Evolutionary conservation across 2,329 filamentous ascomycete genomes (phyloP), one percentile per base, ranked within the genome.

Genomic region (Cladosporium sp.): DNA sequence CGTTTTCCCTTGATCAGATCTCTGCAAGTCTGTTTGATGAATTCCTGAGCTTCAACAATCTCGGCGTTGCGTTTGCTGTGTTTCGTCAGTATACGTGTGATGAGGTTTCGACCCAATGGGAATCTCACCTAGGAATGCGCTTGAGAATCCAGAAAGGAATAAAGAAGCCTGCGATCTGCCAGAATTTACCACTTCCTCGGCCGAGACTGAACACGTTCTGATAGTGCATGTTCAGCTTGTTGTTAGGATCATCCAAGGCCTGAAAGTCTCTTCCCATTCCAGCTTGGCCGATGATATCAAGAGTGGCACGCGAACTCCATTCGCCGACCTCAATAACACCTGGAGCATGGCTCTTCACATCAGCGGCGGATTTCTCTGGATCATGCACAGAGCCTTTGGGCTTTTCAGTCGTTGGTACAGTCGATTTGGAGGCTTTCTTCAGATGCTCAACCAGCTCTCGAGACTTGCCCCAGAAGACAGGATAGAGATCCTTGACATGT

Each of bases 1-100:
- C 84, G 83, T 73, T 94, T 95, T 54, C 83, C 73, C 1, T 70
- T 71, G 57, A 96, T 84, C 29, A 95, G 74, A 38, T 85, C 75
- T 1, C 76, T 73, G 55, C 87, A 90, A 1, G 83, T 77, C 18
- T 74, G 68, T 39, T 86, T 83, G 61, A 93, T 84, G 39, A 77
- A 72, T 6, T 63, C 62, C 7, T 77, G 72, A 1, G 84, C 83
- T 4, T 69, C 69, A 7, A 73, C 62, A 19, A 91, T 72, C 13
- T 84, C 78, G n/a, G 71, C 70, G 68, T 92, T 95, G 52, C 83
- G 79, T 35, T 35, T 15, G n/a, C 15, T 35, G 1, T 15, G 32
- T 5, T 9, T 27, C 9, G 22, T 27, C 22, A 27, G 22, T 9
- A 27, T 27, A 27, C n/a, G n/a, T n/a, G n/a, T n/a, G n/a, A n/a